Percentiles rank a stretch among this genome's conserved stretches.
These are phyloP conservation scores for Kwoniella heveanensis DNA, from an alignment of 768 basidiomycete species.

Conservation along the genomic window DNA sequence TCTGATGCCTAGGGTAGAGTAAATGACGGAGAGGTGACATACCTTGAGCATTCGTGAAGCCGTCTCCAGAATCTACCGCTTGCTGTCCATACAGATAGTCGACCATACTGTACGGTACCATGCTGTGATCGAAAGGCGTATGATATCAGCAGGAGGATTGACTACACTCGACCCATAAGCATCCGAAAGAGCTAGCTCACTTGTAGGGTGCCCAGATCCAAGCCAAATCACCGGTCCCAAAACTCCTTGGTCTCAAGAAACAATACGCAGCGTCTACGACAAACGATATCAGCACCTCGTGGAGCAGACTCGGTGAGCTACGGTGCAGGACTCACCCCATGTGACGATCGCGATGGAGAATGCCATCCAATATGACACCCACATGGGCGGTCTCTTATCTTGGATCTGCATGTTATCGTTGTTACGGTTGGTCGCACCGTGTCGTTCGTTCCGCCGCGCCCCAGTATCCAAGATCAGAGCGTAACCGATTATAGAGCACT, in stretches of 20 bases:
- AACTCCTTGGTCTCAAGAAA: constrained; percentile 69
- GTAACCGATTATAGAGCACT: no score
- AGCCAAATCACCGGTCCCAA: constrained; percentile 82
- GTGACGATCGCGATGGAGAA: constrained; percentile 42
- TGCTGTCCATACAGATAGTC: constrained; percentile 72
- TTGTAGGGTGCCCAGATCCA: constrained; percentile 89
- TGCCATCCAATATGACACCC: constrained; percentile 51
- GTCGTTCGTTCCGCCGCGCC: no score
- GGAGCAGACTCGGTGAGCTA: background rate
- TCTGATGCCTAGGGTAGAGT: no score
- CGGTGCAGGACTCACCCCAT: constrained; percentile 38
- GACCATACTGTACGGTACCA: constrained; percentile 33
- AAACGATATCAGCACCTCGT: background rate
- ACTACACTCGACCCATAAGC: no score
- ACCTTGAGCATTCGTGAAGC: constrained; percentile 87
- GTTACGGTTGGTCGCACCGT: background rate
- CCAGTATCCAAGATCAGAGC: no score
- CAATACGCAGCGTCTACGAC: constrained; percentile 47
- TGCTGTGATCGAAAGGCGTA: constrained; percentile 7
- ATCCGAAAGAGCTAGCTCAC: no score
- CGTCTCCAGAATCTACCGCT: constrained; percentile 67
- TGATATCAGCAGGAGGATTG: no score
- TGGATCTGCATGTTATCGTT: constrained; percentile 6
- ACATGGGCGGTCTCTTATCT: constrained; percentile 27
- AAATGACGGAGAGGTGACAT: no score